These are phyloP conservation scores for Aspergillus novofumigatus DNA, from an alignment of 2,329 filamentous ascomycete genomes.

Conservation along the genomic window DNA sequence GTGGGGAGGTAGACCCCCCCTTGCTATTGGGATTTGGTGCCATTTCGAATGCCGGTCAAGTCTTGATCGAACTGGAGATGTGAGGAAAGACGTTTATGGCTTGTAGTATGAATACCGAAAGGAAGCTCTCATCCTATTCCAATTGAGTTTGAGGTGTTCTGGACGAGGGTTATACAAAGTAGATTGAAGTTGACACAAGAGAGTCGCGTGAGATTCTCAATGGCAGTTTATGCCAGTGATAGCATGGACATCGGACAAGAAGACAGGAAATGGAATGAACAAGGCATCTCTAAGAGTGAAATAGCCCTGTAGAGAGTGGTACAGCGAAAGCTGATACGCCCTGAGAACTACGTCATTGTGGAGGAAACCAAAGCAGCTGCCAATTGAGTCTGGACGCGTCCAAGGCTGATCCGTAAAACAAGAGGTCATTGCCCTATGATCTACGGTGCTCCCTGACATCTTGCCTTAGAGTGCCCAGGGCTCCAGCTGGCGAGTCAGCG, in stretches of 20 bases:
- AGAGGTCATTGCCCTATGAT: neutral
- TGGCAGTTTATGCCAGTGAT: neutral
- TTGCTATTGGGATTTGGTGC: slow-evolving; percentile 7
- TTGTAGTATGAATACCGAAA: neutral
- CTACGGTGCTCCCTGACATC: neutral
- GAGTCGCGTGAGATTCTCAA: neutral
- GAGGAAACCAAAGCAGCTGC: slow-evolving; percentile 4
- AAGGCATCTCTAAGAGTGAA: slow-evolving; percentile 1
- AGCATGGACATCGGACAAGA: neutral
- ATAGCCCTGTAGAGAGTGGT: neutral
- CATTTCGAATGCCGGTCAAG: slow-evolving; percentile 7
- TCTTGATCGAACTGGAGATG: neutral
- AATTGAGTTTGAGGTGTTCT: neutral
- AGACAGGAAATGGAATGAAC: neutral
- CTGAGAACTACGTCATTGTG: slow-evolving; percentile 35
- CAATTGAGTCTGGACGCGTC: slow-evolving; percentile 3
- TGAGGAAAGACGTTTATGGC: neutral
- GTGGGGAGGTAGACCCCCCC: slow-evolving; percentile 17
- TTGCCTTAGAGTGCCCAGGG: neutral
- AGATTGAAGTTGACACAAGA: neutral
- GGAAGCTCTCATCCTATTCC: neutral
- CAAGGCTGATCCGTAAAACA: neutral
- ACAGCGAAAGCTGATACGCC: neutral
- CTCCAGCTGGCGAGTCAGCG: neutral
- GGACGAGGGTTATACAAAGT: neutral